A percentile compares a stretch with the other conserved stretches of the same genome.
phyloP scores from a whole-genome alignment of 1,284 basidiomycete species.

The Paramarasmius palmivorus region DNA sequence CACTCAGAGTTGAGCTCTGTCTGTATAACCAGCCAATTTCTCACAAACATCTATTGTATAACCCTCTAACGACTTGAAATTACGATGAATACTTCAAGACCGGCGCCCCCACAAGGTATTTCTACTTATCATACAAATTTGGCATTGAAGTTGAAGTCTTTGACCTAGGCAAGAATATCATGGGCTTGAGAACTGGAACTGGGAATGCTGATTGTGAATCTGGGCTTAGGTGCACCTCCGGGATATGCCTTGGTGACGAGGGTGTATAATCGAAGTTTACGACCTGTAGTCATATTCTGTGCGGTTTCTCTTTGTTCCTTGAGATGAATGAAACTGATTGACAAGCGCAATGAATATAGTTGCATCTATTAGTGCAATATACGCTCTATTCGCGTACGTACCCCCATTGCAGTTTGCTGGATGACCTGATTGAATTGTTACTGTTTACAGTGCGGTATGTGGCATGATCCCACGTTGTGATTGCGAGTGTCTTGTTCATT shows the following conservation, averaged over 20 bases:
- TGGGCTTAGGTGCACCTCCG: not conserved
- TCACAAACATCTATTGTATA: not conserved
- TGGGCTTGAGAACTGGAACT: no score
- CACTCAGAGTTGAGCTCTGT: slow-evolving; percentile 3
- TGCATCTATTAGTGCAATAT: slow-evolving; percentile 50
- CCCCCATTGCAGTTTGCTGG: not conserved
- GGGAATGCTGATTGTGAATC: not conserved
- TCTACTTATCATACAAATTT: not conserved
- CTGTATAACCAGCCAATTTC: no score
- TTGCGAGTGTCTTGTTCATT: slow-evolving; percentile 1
- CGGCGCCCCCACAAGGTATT: slow-evolving; percentile 1
- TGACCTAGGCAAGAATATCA: not conserved
- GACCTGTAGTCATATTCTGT: slow-evolving; percentile 60
- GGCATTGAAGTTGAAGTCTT: not conserved
- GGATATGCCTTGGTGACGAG: slow-evolving; percentile 1
- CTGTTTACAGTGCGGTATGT: slow-evolving; percentile 50
- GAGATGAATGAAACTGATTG: slow-evolving; percentile 1
- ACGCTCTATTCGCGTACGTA: slow-evolving; percentile 63
- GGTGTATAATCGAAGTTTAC: slow-evolving; percentile 39
- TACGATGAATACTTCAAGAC: not conserved
- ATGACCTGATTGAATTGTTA: slow-evolving; percentile 10
- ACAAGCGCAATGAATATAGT: slow-evolving; percentile 29
- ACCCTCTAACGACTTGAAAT: not conserved
- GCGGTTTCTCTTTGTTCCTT: slow-evolving; percentile 25
- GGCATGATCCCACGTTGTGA: not conserved